Percentiles rank a stretch among this genome's conserved stretches.
Evolutionary conservation across 2,329 filamentous ascomycete species (phyloP).

Genomic region (Graphilbum fragrans): DNA sequence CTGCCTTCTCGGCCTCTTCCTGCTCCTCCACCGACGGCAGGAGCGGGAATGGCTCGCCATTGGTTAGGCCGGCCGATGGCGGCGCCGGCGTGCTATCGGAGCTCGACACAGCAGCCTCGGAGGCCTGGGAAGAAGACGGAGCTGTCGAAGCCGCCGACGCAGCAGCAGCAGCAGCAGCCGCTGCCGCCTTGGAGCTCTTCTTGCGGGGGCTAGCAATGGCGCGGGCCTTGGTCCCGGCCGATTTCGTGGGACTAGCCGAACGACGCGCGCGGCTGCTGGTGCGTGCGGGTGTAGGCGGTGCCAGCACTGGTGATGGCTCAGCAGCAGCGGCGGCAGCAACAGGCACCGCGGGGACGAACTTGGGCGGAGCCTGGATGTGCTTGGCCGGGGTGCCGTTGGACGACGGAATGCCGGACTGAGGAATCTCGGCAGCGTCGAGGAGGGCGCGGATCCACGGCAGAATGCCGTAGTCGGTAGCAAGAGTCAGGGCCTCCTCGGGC

Average conservation of each 20-base stretch:
- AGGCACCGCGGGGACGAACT: slow-evolving; percentile 48
- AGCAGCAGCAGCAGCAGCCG: slow-evolving; percentile 8
- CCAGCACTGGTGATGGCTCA: slow-evolving; percentile 37
- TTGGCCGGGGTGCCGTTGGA: slow-evolving; percentile 48
- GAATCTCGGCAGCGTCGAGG: slow-evolving; percentile 74
- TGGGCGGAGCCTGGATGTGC: slow-evolving; percentile 70
- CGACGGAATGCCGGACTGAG: slow-evolving; percentile 32
- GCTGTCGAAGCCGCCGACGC: slow-evolving; percentile 11
- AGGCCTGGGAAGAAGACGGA: slow-evolving; percentile 22
- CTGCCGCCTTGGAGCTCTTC: slow-evolving; percentile 32
- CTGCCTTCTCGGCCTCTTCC: slow-evolving; percentile 3
- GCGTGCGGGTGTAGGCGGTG: slow-evolving; percentile 21
- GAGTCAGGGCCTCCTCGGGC: slow-evolving; percentile 63
- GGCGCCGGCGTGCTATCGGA: slow-evolving; percentile 12
- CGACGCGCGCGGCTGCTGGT: slow-evolving; percentile 37
- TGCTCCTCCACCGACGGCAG: slow-evolving; percentile 43
- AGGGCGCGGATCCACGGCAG: slow-evolving; percentile 82
- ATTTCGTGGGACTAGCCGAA: slow-evolving; percentile 46
- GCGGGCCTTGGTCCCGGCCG: slow-evolving; percentile 24
- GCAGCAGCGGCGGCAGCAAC: slow-evolving; percentile 21
- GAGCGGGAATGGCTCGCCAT: slow-evolving; percentile 18
- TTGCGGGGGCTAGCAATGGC: slow-evolving; percentile 40
- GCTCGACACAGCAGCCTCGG: slow-evolving; percentile 22
- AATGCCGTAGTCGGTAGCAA: slow-evolving; percentile 83
- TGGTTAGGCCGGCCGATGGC: slow-evolving; percentile 15